These are phyloP conservation scores for Teunomyces lycoperdinae DNA, from an alignment of 805 yeast species.

Conservation along the genomic window DNA sequence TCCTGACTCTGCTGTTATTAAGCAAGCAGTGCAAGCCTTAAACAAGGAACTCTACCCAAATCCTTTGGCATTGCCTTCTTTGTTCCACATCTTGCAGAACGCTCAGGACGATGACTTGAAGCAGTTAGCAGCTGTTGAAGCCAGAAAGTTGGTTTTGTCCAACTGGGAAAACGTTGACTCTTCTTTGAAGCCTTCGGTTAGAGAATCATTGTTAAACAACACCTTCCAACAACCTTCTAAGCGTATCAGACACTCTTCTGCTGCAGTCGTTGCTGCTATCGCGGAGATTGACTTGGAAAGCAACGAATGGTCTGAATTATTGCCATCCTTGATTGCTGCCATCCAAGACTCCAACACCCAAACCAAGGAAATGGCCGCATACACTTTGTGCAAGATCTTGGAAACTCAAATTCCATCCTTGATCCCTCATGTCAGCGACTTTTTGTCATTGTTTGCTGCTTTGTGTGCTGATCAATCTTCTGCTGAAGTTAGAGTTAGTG, in stretches of 20 bases:
- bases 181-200: conserved; percentile 55
- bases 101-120: conserved; percentile 69
- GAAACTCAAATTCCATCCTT: conserved; percentile 66
- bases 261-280: conserved; percentile 86
- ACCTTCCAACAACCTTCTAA: conserved; percentile 65
- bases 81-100: conserved; percentile 75
- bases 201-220: conserved; percentile 63
- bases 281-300: conserved; percentile 69
- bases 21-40: conserved; percentile 75
- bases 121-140: conserved; percentile 95
- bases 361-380: conserved; percentile 80
- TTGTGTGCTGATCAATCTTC: conserved; percentile 65
- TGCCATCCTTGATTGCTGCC: conserved; percentile 67
- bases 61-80: conserved; percentile 72
- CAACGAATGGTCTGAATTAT: conserved; percentile 70
- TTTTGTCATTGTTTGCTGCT: conserved; percentile 65
- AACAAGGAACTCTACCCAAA: conserved; percentile 71
- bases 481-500: conserved; percentile 72
- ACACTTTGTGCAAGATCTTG: conserved; percentile 70
- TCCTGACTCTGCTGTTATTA: conserved; percentile 79
- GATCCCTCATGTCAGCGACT: conserved; percentile 56
- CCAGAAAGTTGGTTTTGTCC: conserved; percentile 72
- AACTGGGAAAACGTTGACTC: conserved; percentile 64
- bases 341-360: conserved; percentile 46
- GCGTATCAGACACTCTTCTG: conserved; percentile 80